A percentile compares a stretch with the other conserved stretches of the same genome.
These are phyloP conservation scores for Candida gorgasii DNA, from an alignment of 805 yeast genomes.

Conservation along the genomic window DNA sequence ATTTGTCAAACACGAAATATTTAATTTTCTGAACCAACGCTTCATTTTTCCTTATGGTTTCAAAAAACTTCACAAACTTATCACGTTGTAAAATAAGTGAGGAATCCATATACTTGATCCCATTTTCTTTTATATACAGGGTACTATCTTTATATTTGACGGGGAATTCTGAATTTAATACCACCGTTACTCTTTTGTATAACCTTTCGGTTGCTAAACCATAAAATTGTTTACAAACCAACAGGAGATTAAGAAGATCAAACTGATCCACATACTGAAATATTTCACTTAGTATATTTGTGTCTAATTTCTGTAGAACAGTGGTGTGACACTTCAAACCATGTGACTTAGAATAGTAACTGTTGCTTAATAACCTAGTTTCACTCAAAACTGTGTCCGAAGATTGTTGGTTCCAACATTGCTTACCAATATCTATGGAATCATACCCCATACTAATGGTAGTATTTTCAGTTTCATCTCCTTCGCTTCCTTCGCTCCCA, in stretches of 20 bases:
- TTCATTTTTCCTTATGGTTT: constrained; percentile 20
- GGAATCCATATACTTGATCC: constrained; percentile 32
- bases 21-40: constrained; percentile 23
- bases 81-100: constrained; percentile 24
- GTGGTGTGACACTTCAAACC: too few species aligned
- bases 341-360: too few species aligned
- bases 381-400: too few species aligned
- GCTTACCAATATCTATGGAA: too few species aligned
- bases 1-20: constrained; percentile 36
- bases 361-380: too few species aligned
- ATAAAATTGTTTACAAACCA: constrained; percentile 24
- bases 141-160: constrained; percentile 16
- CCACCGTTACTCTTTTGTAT: constrained; percentile 31
- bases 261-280: constrained; percentile 31
- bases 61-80: constrained; percentile 21
- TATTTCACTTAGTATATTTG: constrained; percentile 9
- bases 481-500: too few species aligned
- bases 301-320: not conserved
- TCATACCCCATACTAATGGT: too few species aligned
- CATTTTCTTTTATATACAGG: constrained; percentile 27
- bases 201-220: constrained; percentile 24
- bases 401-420: too few species aligned
- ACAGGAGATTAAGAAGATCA: constrained; percentile 28
- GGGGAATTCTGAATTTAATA: constrained; percentile 30
- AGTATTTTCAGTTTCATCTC: too few species aligned